Percentiles rank a stretch among this genome's conserved stretches.
These are phyloP conservation scores for Asterophora parasitica DNA, from an alignment of 768 basidiomycete genomes.

Conservation along the genomic window DNA sequence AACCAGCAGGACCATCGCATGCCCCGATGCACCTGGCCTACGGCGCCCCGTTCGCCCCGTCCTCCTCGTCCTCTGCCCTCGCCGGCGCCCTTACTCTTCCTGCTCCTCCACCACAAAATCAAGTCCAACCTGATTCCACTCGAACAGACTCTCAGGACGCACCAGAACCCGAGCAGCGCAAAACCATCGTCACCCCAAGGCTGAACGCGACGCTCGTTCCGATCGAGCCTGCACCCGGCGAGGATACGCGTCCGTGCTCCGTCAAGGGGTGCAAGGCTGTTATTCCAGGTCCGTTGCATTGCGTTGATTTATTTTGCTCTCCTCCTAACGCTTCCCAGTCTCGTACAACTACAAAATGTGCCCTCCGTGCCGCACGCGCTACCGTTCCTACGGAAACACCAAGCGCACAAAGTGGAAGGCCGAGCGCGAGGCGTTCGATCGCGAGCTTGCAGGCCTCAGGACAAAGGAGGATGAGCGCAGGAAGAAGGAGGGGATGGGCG, in stretches of 20 bases:
- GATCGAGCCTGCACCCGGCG: not conserved
- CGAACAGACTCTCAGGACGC: not conserved
- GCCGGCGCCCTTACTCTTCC: slow-evolving; percentile 39
- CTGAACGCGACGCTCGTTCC: not conserved
- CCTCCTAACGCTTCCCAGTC: slow-evolving; percentile 20
- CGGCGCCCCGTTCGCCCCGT: slow-evolving; percentile 19
- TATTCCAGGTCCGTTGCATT: slow-evolving; percentile 32
- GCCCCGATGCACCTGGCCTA: not conserved
- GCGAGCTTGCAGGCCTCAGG: slow-evolving; percentile 32
- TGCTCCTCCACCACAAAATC: no score
- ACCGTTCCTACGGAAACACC: slow-evolving; percentile 48
- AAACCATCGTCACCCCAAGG: not conserved
- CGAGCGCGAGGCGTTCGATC: slow-evolving; percentile 38
- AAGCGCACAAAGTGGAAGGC: slow-evolving; percentile 52
- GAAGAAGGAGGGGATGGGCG: slow-evolving; percentile 30
- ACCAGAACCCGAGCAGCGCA: no score
- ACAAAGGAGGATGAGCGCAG: slow-evolving; percentile 35
- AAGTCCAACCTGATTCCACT: no score
- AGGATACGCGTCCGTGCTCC: slow-evolving; percentile 36
- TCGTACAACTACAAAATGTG: slow-evolving; percentile 41
- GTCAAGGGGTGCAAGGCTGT: slow-evolving; percentile 51
- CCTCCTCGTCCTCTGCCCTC: slow-evolving; percentile 37
- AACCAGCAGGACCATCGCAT: not conserved
- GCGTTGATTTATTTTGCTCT: no score
- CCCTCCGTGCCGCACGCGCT: slow-evolving; percentile 41